Evolutionary conservation across 352 stramenopile genomes (phyloP).

Genomic region (Globisporangium echinulatum): DNA sequence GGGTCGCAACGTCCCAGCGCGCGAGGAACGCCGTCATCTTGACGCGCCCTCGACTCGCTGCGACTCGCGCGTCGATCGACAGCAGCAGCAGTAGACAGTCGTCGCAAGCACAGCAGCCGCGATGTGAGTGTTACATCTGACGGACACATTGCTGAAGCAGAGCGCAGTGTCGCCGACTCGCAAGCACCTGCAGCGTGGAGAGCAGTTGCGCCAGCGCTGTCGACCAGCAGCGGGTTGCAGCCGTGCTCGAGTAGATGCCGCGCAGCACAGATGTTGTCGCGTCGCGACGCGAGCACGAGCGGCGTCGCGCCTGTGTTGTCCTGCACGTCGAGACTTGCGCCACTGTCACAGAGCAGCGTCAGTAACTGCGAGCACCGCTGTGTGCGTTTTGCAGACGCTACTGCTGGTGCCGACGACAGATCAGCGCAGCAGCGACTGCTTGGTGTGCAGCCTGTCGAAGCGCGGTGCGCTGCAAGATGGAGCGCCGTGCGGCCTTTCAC

Average conservation of each 20-base stretch:
- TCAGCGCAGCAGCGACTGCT: not conserved
- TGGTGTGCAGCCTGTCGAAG: slow-evolving; percentile 7
- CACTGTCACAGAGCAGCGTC: slow-evolving; percentile 18
- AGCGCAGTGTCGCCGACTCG: no score
- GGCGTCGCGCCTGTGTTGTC: slow-evolving; percentile 33
- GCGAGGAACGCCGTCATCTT: slow-evolving; percentile 29
- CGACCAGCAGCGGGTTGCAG: slow-evolving; percentile 24
- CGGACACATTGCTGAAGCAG: no score
- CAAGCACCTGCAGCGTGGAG: slow-evolving; percentile 42
- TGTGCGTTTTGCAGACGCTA: not conserved
- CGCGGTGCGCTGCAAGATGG: slow-evolving; percentile 22
- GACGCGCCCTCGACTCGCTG: slow-evolving; percentile 22
- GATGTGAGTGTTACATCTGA: no score
- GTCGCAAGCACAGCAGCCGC: not conserved
- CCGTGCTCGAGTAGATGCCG: slow-evolving; percentile 22
- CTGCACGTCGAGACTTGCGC: slow-evolving; percentile 27
- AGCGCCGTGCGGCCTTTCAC: slow-evolving; percentile 48
- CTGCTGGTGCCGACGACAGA: not conserved
- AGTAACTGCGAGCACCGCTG: slow-evolving; percentile 13
- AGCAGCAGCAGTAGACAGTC: not conserved
- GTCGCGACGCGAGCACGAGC: slow-evolving; percentile 30
- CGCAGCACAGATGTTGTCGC: slow-evolving; percentile 17
- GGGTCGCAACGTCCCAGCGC: slow-evolving; percentile 39
- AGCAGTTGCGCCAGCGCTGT: slow-evolving; percentile 27
- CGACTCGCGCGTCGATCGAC: not conserved